These are phyloP conservation scores for Cicer judaicum DNA, from an alignment of 306 rosid genomes.

Conservation along the genomic window DNA sequence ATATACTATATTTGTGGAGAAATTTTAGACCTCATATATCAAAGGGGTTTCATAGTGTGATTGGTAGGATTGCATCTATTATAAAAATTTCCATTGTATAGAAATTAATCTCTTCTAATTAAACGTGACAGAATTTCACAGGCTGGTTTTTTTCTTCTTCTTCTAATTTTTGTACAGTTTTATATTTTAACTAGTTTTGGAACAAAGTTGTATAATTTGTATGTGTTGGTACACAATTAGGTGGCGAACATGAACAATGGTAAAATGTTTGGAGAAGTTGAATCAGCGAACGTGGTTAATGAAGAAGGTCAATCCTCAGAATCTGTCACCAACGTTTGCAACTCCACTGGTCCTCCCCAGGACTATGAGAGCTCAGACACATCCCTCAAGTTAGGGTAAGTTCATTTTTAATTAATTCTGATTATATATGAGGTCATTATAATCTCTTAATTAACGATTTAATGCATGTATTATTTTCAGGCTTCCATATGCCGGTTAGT, in stretches of 20 bases:
- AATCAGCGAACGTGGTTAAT: slow-evolving; percentile 50
- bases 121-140: not conserved
- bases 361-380: slow-evolving; percentile 84
- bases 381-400: slow-evolving; percentile 86
- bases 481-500: slow-evolving; percentile 56
- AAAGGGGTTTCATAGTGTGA: too few species aligned
- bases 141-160: not conserved
- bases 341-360: slow-evolving; percentile 67
- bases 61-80: too few species aligned
- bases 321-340: slow-evolving; percentile 67
- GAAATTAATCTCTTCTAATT: too few species aligned
- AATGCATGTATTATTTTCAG: slow-evolving; percentile 45
- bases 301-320: slow-evolving; percentile 96
- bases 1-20: too few species aligned
- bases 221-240: slow-evolving; percentile 34
- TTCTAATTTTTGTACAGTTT: not conserved
- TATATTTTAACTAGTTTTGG: not conserved
- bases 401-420: not conserved
- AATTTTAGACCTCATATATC: too few species aligned
- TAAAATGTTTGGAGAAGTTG: slow-evolving; percentile 44
- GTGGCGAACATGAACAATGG: slow-evolving; percentile 50
- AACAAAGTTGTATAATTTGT: not conserved
- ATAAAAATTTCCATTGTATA: too few species aligned
- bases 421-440: not conserved
- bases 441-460: not conserved